Evolutionary conservation across 768 basidiomycete species (phyloP), one percentile per base, ranked within the genome.

Genomic region (Lactarius quietus): DNA sequence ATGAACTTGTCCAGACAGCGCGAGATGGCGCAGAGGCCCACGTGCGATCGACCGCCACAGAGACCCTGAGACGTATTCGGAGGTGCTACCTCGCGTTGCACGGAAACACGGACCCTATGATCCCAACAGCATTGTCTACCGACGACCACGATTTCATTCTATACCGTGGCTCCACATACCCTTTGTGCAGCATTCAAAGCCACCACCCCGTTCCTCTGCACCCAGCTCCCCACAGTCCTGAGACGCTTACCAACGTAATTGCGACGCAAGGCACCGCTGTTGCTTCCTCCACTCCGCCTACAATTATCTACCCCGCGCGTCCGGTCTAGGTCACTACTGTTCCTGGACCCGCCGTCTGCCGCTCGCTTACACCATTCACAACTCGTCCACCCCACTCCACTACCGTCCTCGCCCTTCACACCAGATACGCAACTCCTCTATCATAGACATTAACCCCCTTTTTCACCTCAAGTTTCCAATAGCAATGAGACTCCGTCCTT

Each of bases 101-200:
- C 33, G 48, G 52, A 26, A 57, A 9, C 48, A 33, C 45, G 45
- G 45, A 48, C 23, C 45, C 45, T 48, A 48, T 23, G 23, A 48
- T 26, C 23, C 45, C 45, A 15, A 48, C 45, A 28, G 15, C 57
- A 10, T 43, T 63, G 15, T 15, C 26, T 23, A 4, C n/a, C 45
- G 28, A 53, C 31, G 36, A 63, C 1, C n/a, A 28, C 26, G 33
- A 63, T 26, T 10, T 33, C 51, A 38, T n/a, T 6, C 56, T 51
- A 56, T n/a, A 18, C 51, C 36, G 15, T 36, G 36, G 10, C 20
- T 38, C 56, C 36, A n/a, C 28, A 31, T 63, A 57, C 52, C 62
- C 62, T 54, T 36, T 63, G 35, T 63, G 62, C 35, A 3, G 38
- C 48, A 9, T 56, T 9, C 36, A 63, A 17, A 38, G 35, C 26